Percentiles rank a stretch among this genome's conserved stretches.
phyloP scores from a whole-genome alignment of 345 rosid genomes.

The Dipteronia dyeriana region DNA sequence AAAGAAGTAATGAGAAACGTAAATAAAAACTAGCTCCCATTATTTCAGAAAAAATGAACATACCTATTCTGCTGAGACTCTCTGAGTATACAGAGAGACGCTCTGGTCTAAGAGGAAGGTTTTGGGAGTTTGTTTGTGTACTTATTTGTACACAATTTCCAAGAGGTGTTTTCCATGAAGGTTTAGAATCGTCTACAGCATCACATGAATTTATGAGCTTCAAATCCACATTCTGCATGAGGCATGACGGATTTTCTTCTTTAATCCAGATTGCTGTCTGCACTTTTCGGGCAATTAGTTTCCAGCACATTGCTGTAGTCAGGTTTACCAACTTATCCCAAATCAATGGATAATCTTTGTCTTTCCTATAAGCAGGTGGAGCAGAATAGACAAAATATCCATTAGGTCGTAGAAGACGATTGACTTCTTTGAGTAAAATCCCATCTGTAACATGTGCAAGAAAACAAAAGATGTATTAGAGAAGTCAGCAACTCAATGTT shows the following conservation, averaged over 20 bases:
- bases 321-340: conserved; percentile 78
- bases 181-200: conserved; percentile 46
- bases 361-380: conserved; percentile 85
- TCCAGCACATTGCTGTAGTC: conserved; percentile 94
- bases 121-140: conserved; percentile 33
- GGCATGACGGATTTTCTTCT: conserved; percentile 60
- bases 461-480: conserved; percentile 2
- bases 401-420: conserved; percentile 71
- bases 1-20: neutral
- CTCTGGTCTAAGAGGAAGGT: conserved; percentile 63
- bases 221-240: conserved; percentile 52
- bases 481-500: conserved; percentile 4
- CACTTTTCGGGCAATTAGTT: conserved; percentile 74
- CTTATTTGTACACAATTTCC: conserved; percentile 55
- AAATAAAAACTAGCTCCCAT: neutral
- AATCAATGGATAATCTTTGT: conserved; percentile 79
- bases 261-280: conserved; percentile 97
- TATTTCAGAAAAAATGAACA: conserved; percentile 15
- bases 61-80: conserved; percentile 64
- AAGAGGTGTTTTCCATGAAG: conserved; percentile 83
- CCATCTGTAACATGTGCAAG: conserved; percentile 53
- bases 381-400: conserved; percentile 94
- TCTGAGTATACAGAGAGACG: conserved; percentile 65
- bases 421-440: conserved; percentile 85
- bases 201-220: conserved; percentile 68